Conservation (phyloP, 257 asterid genomes). For the Jacaranda copaia region DNA sequence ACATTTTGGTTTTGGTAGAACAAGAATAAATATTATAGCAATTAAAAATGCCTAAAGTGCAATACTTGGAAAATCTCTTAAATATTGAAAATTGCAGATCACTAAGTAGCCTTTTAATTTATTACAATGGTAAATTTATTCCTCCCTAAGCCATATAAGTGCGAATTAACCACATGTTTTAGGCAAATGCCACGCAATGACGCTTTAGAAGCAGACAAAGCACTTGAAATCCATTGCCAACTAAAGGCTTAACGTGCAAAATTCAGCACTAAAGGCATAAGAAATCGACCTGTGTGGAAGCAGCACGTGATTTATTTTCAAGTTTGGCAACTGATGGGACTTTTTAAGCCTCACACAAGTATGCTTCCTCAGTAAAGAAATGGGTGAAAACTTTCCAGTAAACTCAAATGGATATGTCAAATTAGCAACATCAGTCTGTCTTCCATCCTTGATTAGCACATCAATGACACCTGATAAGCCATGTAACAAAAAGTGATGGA, state of each 20-base stretch:
- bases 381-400: slow-evolving; percentile 73
- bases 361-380: slow-evolving; percentile 67
- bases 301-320: slow-evolving; percentile 64
- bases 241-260: background rate
- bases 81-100: slow-evolving; percentile 12
- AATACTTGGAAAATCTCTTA: too few species aligned
- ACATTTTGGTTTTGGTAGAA: too few species aligned
- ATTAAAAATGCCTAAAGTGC: background rate
- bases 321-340: slow-evolving; percentile 59
- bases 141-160: background rate
- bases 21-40: too few species aligned
- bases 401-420: slow-evolving; percentile 83
- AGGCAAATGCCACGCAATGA: slow-evolving; percentile 1
- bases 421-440: slow-evolving; percentile 91
- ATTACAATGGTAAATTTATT: background rate
- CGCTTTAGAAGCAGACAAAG: slow-evolving; percentile 7
- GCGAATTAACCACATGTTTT: slow-evolving; percentile 1
- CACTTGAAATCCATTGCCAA: slow-evolving; percentile 16
- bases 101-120: background rate
- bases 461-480: slow-evolving; percentile 72
- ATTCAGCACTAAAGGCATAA: slow-evolving; percentile 8
- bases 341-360: slow-evolving; percentile 75
- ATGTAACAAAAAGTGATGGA: slow-evolving; percentile 22
- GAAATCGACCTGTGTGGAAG: slow-evolving; percentile 70
- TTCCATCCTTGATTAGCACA: slow-evolving; percentile 80